Evolutionary conservation across 768 basidiomycete genomes (phyloP).

Genomic region (Lactarius deliciosus): DNA sequence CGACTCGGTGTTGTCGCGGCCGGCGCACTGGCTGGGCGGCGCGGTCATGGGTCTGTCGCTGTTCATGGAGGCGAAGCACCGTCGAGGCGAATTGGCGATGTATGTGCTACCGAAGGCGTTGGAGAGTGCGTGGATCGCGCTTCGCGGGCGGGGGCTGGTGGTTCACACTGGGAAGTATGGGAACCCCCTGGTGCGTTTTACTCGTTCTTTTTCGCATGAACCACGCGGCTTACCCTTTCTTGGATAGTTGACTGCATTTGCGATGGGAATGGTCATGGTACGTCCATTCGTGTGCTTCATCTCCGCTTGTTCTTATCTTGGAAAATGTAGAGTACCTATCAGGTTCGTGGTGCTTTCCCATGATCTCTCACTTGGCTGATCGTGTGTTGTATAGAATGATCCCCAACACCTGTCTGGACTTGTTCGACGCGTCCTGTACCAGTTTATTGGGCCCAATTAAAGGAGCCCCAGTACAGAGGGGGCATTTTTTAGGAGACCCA

Average conservation of each 20-base stretch:
- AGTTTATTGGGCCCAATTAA: conserved; percentile 86
- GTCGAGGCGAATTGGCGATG: conserved; percentile 92
- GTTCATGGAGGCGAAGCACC: conserved; percentile 82
- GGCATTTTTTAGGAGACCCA: not conserved
- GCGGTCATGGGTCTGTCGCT: conserved; percentile 73
- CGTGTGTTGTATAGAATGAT: conserved; percentile 46
- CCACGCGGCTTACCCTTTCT: conserved; percentile 7
- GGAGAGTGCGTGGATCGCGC: conserved; percentile 86
- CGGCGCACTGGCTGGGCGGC: conserved; percentile 73
- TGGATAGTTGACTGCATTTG: conserved; percentile 60
- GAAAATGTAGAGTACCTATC: conserved; percentile 52
- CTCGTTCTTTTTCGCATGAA: conserved; percentile 18
- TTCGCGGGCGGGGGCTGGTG: conserved; percentile 73
- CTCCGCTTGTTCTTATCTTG: conserved; percentile 9
- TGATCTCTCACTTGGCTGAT: not conserved
- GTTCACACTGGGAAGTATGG: conserved; percentile 69
- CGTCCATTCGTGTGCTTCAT: conserved; percentile 28
- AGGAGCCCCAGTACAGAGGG: not conserved
- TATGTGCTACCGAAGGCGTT: conserved; percentile 86
- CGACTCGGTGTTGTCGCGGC: conserved; percentile 62
- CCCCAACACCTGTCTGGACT: conserved; percentile 81
- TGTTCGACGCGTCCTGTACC: conserved; percentile 78
- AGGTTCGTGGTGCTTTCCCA: conserved; percentile 39
- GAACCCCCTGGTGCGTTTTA: conserved; percentile 50
- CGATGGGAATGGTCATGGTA: conserved; percentile 92